Percentiles rank a stretch among this genome's conserved stretches.
phyloP scores from a whole-genome alignment of 139 green algal species.

The Bryopsis sp. region DNA sequence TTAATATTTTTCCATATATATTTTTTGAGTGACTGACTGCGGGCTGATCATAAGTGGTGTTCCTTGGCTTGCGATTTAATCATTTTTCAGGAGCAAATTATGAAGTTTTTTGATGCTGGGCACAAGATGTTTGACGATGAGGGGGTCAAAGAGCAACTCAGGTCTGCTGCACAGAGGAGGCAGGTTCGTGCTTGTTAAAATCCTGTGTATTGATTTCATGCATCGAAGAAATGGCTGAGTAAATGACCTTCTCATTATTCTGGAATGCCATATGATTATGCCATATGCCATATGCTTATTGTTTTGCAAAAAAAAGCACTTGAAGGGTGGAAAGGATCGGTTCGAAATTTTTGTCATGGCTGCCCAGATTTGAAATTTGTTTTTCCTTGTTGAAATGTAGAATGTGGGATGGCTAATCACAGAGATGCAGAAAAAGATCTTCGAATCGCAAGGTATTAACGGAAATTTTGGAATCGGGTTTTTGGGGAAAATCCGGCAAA shows the following conservation, averaged over 20 bases:
- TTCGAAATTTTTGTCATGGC: too few species aligned
- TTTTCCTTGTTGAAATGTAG: background rate
- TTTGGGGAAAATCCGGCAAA: conserved; percentile 8
- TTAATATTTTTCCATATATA: too few species aligned
- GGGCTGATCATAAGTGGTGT: too few species aligned
- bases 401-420: conserved; percentile 16
- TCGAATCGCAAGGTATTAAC: conserved; percentile 17
- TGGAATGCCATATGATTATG: too few species aligned
- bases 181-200: conserved; percentile 8
- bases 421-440: conserved; percentile 23
- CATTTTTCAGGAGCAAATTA: conserved; percentile 20
- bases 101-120: conserved; percentile 17
- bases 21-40: too few species aligned
- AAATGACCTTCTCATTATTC: too few species aligned
- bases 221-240: too few species aligned
- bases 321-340: background rate
- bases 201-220: too few species aligned
- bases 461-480: conserved; percentile 13
- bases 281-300: too few species aligned
- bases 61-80: too few species aligned
- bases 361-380: too few species aligned
- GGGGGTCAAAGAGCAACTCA: conserved; percentile 14
- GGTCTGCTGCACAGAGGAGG: conserved; percentile 1
- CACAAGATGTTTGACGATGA: conserved; percentile 18
- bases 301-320: background rate